A percentile compares a stretch with the other conserved stretches of the same genome.
These are phyloP conservation scores for Kwoniella newhampshirensis DNA, from an alignment of 768 basidiomycete species.

Conservation along the genomic window DNA sequence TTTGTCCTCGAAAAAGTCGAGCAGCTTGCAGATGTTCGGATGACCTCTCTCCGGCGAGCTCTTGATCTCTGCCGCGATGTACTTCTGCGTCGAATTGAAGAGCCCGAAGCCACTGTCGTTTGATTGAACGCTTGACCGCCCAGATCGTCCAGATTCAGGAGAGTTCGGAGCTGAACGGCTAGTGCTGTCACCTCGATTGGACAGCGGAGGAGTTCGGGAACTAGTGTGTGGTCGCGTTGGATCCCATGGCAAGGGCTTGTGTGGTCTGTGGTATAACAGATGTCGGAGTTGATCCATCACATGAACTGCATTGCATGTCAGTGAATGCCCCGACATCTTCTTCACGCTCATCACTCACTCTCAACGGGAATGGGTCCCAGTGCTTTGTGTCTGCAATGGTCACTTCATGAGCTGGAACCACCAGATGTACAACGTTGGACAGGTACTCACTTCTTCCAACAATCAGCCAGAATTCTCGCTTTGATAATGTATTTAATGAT, in stretches of 20 bases:
- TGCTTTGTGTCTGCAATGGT: slow-evolving; percentile 66
- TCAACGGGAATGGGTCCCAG: slow-evolving; percentile 98
- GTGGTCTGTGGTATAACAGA: slow-evolving; percentile 61
- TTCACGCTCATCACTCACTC: slow-evolving; percentile 56
- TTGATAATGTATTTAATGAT: slow-evolving; percentile 99
- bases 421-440: neutral
- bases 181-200: neutral
- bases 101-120: neutral
- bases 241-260: slow-evolving; percentile 75
- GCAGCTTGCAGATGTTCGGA: slow-evolving; percentile 88
- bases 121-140: neutral
- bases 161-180: slow-evolving; percentile 6
- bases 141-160: slow-evolving; percentile 23
- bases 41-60: slow-evolving; percentile 64
- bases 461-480: slow-evolving; percentile 95
- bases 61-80: slow-evolving; percentile 41
- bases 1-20: slow-evolving; percentile 95
- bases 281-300: slow-evolving; percentile 55
- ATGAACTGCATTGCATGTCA: slow-evolving; percentile 36
- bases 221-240: slow-evolving; percentile 54
- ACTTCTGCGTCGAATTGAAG: slow-evolving; percentile 34
- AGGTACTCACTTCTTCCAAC: slow-evolving; percentile 76
- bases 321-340: neutral
- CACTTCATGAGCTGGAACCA: neutral
- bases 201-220: neutral